Conservation (phyloP, 805 yeast species). For the Hanseniaspora taiwanica region DNA sequence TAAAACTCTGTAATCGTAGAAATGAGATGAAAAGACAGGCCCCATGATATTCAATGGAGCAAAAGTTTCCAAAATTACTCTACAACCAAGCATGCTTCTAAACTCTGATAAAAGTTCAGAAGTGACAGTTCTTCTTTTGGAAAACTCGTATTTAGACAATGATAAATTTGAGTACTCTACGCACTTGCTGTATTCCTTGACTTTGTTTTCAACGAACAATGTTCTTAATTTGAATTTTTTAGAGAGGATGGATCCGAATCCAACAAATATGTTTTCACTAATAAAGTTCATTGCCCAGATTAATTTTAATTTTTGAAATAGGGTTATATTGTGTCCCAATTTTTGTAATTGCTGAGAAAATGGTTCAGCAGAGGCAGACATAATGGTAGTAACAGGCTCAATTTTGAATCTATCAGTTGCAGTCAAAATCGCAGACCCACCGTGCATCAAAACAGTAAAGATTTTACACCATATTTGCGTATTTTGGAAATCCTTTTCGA, state of each 20-base stretch:
- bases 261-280: slow-evolving; percentile 36
- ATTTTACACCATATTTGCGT: slow-evolving; percentile 31
- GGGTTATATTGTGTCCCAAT: neutral
- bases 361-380: neutral
- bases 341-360: neutral
- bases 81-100: slow-evolving; percentile 33
- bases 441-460: slow-evolving; percentile 22
- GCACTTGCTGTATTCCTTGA: slow-evolving; percentile 10
- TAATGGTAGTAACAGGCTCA: neutral
- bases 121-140: slow-evolving; percentile 8
- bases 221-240: slow-evolving; percentile 25
- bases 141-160: slow-evolving; percentile 6
- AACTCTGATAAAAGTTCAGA: slow-evolving; percentile 26
- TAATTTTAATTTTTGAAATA: slow-evolving; percentile 15
- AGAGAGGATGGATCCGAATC: slow-evolving; percentile 16
- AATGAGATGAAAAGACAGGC: slow-evolving; percentile 43
- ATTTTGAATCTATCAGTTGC: neutral
- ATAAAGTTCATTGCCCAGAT: slow-evolving; percentile 30
- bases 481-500: slow-evolving; percentile 2
- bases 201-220: slow-evolving; percentile 27
- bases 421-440: slow-evolving; percentile 19
- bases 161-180: slow-evolving; percentile 10
- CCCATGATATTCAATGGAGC: slow-evolving; percentile 34
- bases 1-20: slow-evolving; percentile 46
- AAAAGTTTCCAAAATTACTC: slow-evolving; percentile 39